Conservation (phyloP, 2,329 filamentous ascomycete genomes). For the Verticillium longisporum region DNA sequence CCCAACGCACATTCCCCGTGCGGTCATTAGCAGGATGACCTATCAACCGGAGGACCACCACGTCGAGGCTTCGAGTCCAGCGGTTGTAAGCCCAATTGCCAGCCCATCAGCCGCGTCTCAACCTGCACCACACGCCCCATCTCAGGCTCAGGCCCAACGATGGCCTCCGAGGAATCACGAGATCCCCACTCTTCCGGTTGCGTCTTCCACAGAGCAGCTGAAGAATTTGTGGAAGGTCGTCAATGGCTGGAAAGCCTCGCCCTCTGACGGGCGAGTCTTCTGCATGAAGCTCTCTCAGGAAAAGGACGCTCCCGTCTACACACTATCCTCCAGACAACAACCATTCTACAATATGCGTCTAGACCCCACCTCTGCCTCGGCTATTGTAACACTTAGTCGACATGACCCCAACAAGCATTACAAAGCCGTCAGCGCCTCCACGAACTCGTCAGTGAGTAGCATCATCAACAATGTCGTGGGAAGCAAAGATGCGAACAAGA, state of each 20-base stretch:
- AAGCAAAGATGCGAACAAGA: constrained; percentile 17
- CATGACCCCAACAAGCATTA: constrained; percentile 54
- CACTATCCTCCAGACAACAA: constrained; percentile 52
- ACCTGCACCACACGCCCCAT: constrained; percentile 11
- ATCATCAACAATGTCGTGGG: constrained; percentile 24
- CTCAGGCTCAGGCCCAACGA: constrained; percentile 15
- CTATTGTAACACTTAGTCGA: constrained; percentile 51
- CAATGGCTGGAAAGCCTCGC: constrained; percentile 61
- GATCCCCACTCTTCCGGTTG: constrained; percentile 37
- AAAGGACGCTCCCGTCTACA: constrained; percentile 58
- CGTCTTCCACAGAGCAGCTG: constrained; percentile 54
- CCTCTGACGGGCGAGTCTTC: constrained; percentile 51
- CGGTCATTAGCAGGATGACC: constrained; percentile 58
- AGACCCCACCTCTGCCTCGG: constrained; percentile 57
- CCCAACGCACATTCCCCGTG: constrained; percentile 55
- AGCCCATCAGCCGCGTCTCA: constrained; percentile 4
- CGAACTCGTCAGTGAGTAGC: constrained; percentile 16
- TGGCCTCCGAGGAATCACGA: constrained; percentile 23
- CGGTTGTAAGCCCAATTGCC: constrained; percentile 6
- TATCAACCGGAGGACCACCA: constrained; percentile 38
- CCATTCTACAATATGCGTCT: constrained; percentile 63
- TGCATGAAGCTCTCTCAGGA: constrained; percentile 51
- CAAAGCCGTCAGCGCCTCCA: constrained; percentile 30
- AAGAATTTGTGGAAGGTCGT: constrained; percentile 61
- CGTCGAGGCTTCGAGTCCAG: constrained; percentile 13